Evolutionary conservation across 257 asterid genomes (phyloP).

Genomic region (Solanum bulbocastanum): DNA sequence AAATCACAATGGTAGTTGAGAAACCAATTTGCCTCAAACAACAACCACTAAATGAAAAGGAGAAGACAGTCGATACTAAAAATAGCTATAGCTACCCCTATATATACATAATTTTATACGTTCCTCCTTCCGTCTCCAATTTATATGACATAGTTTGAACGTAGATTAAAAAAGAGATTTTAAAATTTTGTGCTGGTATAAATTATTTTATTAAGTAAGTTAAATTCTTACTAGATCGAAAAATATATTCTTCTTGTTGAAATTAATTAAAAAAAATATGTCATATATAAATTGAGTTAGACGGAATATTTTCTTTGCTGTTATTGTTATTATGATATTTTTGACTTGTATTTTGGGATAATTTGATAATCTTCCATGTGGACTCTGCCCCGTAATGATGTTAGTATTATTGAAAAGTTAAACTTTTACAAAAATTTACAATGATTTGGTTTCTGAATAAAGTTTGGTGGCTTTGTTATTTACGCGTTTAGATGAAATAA

Average conservation of each 20-base stretch:
- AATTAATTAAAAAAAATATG: too few relatives aligned
- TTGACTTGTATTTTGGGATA: not conserved
- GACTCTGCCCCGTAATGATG: not conserved
- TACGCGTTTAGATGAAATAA: not conserved
- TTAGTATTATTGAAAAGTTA: not conserved
- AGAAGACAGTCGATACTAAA: not conserved
- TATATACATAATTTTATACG: not conserved
- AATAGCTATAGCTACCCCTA: not conserved
- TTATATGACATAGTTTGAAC: too few relatives aligned
- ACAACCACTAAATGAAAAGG: not conserved
- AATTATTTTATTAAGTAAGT: too few relatives aligned
- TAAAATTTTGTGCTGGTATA: rapidly evolving
- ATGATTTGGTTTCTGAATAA: not conserved
- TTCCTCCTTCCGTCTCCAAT: too few relatives aligned
- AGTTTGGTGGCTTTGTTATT: not conserved
- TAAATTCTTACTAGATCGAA: too few relatives aligned
- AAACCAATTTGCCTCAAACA: not conserved
- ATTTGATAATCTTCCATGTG: not conserved
- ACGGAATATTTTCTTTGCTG: too few relatives aligned
- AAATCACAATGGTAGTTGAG: not conserved
- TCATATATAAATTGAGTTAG: rapidly evolving
- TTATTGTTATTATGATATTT: not conserved
- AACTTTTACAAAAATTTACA: not conserved
- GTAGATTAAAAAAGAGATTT: too few relatives aligned
- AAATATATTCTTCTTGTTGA: too few relatives aligned